A percentile compares a stretch with the other conserved stretches of the same genome.
Conservation (phyloP, 1,139 yeast species). For the Suhomyces ambrosiae region DNA sequence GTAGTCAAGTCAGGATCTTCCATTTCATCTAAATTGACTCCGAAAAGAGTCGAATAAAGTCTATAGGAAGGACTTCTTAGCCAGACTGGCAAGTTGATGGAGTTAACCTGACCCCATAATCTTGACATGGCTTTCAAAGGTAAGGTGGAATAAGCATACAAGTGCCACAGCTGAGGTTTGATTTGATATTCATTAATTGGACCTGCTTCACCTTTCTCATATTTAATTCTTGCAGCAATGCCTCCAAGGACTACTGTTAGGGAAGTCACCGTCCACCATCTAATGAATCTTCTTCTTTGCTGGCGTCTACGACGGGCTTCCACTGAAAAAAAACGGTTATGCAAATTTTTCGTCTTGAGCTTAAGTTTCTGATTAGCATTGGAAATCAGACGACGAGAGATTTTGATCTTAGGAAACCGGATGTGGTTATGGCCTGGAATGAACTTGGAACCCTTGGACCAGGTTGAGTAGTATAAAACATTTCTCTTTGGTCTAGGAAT, state of each 20-base stretch:
- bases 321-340: constrained; percentile 44
- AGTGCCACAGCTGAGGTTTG: constrained; percentile 80
- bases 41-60: constrained; percentile 78
- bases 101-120: constrained; percentile 91
- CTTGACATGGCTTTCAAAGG: constrained; percentile 92
- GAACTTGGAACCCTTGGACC: constrained; percentile 28
- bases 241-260: constrained; percentile 66
- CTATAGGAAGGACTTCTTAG: constrained; percentile 79
- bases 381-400: constrained; percentile 40
- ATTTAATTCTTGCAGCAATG: constrained; percentile 56
- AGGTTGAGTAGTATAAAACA: constrained; percentile 54
- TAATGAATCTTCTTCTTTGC: constrained; percentile 53
- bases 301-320: constrained; percentile 48
- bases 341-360: constrained; percentile 40
- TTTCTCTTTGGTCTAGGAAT: constrained; percentile 68
- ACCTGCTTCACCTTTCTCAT: constrained; percentile 40
- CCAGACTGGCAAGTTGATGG: constrained; percentile 84
- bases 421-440: constrained; percentile 23
- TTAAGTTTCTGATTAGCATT: constrained; percentile 42
- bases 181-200: constrained; percentile 44
- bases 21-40: constrained; percentile 88
- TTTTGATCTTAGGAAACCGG: constrained; percentile 28
- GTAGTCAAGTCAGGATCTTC: constrained; percentile 75
- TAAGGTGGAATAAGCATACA: constrained; percentile 84
- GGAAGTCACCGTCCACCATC: constrained; percentile 73